These are phyloP conservation scores for Solanum virginianum DNA, from an alignment of 257 asterid genomes.

Conservation along the genomic window DNA sequence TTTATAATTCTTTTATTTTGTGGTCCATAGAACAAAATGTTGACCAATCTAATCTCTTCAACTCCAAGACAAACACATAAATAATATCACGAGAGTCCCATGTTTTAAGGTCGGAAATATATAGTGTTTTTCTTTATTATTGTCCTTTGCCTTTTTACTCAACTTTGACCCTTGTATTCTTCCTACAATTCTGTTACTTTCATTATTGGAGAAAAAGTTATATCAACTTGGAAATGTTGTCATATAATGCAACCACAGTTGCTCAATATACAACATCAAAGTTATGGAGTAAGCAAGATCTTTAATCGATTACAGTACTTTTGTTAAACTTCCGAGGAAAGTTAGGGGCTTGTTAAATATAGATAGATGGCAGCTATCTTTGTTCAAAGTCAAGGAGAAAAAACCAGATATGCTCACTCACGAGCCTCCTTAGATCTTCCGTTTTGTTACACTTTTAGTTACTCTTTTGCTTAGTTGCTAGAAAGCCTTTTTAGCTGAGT, in stretches of 20 bases:
- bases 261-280: neutral
- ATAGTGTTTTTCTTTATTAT: neutral
- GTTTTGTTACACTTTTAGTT: no score
- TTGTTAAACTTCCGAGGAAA: no score
- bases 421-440: no score
- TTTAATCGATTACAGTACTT: no score
- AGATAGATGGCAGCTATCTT: no score
- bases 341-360: no score
- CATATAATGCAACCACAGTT: neutral
- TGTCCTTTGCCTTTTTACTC: neutral
- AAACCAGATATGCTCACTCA: no score
- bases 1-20: neutral
- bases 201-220: neutral
- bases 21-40: neutral
- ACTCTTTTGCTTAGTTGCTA: no score
- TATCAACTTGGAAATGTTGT: neutral
- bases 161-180: neutral
- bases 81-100: constrained; percentile 2
- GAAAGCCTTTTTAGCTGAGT: no score
- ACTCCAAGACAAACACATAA: neutral
- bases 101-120: neutral
- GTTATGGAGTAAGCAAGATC: neutral
- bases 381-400: no score
- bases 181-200: neutral
- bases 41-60: constrained; percentile 1